Evolutionary conservation across 257 asterid species (phyloP), one percentile per base, ranked within the genome.

Genomic region (Handroanthus guayacan): DNA sequence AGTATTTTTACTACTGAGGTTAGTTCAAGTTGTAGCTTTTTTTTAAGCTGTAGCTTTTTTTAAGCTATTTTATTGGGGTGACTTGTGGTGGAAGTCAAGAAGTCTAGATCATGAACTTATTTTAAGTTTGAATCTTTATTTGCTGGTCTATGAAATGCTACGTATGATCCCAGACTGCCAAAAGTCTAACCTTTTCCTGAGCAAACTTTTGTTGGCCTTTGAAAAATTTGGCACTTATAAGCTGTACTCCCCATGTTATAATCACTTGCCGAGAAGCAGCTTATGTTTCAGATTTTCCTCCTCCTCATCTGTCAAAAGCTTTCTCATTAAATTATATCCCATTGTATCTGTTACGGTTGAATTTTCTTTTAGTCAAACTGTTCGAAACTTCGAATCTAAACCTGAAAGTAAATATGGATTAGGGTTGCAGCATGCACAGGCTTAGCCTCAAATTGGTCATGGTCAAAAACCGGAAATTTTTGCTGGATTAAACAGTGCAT

Each of bases 1-100:
- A 44, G 31, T 6, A 34, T 12, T 66, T 62, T 79, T 73, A 71
- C 51, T 51, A 1, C 2, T 2, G 31, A 25, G 20, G 45, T 60
- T 11, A 37, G 58, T 38, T 8, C 18, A 18, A 6, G 12, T 48
- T 48, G 9, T 48, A 7, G 18, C 20, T 41, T 41, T 4, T 41
- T 41, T 2, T 1, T 5, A 1, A 9, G 5, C 10, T 16, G n/a
- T 3, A 6, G 65, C 18, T 71, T 14, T 16, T 60, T 6, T n/a
- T 9, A 37, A 34, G 52, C 60, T 47, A 50, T 64, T 44, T 62
- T 54, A 25, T 31, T 44, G 31, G 52, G 77, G 39, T 81, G 77
- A 79, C 86, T 85, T 79, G 82, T 71, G 45, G 51, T 75, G 62
- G 47, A 77, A 81, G 88, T 79, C 78, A 77, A 67, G 64, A 58